Conservation (phyloP, 441 rosid genomes). For the Populus trichocarpa region DNA sequence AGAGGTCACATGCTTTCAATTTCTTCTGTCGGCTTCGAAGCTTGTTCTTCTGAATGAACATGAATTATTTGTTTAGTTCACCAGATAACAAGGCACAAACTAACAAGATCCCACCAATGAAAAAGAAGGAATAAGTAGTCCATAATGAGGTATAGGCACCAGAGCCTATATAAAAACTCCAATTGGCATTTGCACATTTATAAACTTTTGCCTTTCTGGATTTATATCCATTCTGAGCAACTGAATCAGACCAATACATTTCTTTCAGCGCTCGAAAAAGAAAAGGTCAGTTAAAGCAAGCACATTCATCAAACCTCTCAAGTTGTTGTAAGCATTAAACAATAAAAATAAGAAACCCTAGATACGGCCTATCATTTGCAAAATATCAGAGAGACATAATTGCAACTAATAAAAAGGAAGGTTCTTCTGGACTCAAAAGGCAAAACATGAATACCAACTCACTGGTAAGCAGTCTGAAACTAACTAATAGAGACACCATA, state of each 20-base stretch:
- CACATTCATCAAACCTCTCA: background rate
- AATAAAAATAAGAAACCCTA: background rate
- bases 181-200: background rate
- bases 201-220: too few species aligned
- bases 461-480: background rate
- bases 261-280: background rate
- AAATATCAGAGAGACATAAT: background rate
- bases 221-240: too few species aligned
- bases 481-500: background rate
- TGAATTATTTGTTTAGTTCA: slow-evolving; percentile 2
- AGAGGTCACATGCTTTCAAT: slow-evolving; percentile 63
- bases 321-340: background rate
- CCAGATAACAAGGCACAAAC: background rate
- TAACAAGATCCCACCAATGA: background rate
- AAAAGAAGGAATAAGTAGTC: background rate
- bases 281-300: background rate
- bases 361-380: background rate
- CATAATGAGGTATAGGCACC: background rate
- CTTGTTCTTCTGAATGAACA: slow-evolving; percentile 49
- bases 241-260: background rate
- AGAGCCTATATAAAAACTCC: background rate
- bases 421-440: background rate
- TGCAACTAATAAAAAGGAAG: background rate
- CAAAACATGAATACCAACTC: background rate
- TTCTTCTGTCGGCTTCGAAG: slow-evolving; percentile 57